Conservation (phyloP, 2,329 filamentous ascomycete species). For the Curvularia sp. region DNA sequence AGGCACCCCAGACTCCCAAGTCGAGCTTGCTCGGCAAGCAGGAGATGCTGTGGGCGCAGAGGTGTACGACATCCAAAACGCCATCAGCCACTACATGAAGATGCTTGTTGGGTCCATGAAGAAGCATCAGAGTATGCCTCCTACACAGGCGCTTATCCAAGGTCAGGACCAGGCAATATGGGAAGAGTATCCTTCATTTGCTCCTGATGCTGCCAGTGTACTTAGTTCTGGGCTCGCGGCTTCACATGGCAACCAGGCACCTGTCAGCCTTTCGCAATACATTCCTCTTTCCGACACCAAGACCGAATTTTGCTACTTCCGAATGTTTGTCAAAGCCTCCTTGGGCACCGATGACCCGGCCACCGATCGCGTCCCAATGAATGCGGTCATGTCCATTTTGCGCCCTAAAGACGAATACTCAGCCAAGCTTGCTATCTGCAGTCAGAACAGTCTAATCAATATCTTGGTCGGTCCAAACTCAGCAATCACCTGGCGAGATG, state of each 20-base stretch:
- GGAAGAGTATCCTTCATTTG: constrained; percentile 77
- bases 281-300: constrained; percentile 79
- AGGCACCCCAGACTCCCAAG: constrained; percentile 33
- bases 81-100: constrained; percentile 69
- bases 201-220: constrained; percentile 73
- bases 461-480: constrained; percentile 74
- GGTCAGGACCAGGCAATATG: constrained; percentile 82
- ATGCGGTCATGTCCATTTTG: constrained; percentile 77
- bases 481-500: constrained; percentile 76
- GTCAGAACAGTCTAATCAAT: constrained; percentile 79
- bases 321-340: constrained; percentile 75
- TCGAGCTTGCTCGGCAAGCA: constrained; percentile 51
- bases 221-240: constrained; percentile 55
- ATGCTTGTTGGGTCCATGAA: constrained; percentile 84
- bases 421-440: constrained; percentile 76
- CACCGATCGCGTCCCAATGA: constrained; percentile 71
- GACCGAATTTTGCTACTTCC: constrained; percentile 78
- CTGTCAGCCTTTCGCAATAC: constrained; percentile 64
- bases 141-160: constrained; percentile 70
- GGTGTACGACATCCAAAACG: constrained; percentile 59
- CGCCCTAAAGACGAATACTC: constrained; percentile 73
- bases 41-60: constrained; percentile 56
- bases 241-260: constrained; percentile 54
- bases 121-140: constrained; percentile 77
- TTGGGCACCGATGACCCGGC: constrained; percentile 74